Conservation (phyloP, 1,139 yeast genomes). For the Taphrina populina region DNA sequence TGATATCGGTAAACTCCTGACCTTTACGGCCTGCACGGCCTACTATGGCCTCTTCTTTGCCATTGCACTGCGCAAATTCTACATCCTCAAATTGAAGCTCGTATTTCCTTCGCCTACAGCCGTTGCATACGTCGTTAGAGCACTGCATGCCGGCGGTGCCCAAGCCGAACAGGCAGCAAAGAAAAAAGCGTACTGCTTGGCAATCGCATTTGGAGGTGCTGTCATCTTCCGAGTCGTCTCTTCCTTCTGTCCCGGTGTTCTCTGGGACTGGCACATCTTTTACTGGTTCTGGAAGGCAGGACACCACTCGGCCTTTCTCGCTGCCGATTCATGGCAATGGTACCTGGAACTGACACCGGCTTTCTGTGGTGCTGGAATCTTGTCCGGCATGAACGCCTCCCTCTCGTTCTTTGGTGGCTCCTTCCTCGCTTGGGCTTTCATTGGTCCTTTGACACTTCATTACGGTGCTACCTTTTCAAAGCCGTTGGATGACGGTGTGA, state of each 20-base stretch:
- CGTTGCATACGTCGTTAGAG: constrained; percentile 33
- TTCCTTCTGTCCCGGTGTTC: constrained; percentile 32
- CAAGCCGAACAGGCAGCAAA: constrained; percentile 28
- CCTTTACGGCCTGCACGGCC: constrained; percentile 34
- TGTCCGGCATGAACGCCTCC: constrained; percentile 34
- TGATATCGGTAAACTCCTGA: constrained; percentile 32
- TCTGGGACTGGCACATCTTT: constrained; percentile 34
- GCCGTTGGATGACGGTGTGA: constrained; percentile 7
- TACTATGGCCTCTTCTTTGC: constrained; percentile 36
- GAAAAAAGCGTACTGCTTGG: constrained; percentile 24
- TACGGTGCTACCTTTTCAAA: constrained; percentile 21
- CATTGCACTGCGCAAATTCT: constrained; percentile 34
- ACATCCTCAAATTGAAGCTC: constrained; percentile 32
- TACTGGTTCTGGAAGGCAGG: constrained; percentile 31
- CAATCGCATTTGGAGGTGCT: constrained; percentile 24
- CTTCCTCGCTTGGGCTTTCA: constrained; percentile 33
- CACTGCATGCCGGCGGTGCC: constrained; percentile 34
- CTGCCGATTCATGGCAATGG: constrained; percentile 33
- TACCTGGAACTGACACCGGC: constrained; percentile 32
- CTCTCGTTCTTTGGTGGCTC: constrained; percentile 35
- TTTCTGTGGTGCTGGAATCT: constrained; percentile 34
- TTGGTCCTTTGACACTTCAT: constrained; percentile 30
- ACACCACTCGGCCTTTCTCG: constrained; percentile 16
- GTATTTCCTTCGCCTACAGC: constrained; percentile 35
- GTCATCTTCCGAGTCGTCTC: constrained; percentile 28